Conservation (phyloP, 306 rosid genomes). For the Gastrolobium bilobum region DNA sequence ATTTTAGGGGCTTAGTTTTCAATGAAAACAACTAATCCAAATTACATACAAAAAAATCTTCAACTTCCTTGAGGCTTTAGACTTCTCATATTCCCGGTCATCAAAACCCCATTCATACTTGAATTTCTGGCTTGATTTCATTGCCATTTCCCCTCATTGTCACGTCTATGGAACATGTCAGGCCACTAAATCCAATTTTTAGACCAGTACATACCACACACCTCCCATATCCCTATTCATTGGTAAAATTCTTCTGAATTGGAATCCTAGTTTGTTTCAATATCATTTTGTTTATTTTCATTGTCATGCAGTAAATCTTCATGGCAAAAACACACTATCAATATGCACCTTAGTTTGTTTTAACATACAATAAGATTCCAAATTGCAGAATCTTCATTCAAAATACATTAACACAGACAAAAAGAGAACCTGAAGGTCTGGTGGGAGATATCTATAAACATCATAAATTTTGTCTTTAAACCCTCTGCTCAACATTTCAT, state of each 20-base stretch:
- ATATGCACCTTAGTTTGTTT: neutral
- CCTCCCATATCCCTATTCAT: conserved; percentile 1
- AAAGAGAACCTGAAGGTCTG: conserved; percentile 93
- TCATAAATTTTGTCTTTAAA: conserved; percentile 99
- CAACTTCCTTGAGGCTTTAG: neutral
- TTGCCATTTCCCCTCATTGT: neutral
- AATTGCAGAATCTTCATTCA: conserved; percentile 11
- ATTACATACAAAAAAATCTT: neutral
- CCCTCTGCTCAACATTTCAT: conserved; percentile 99
- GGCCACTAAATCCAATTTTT: conserved; percentile 6
- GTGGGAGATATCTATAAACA: conserved; percentile 97
- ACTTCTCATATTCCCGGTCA: neutral
- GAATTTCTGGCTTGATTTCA: neutral
- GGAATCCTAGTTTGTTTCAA: neutral
- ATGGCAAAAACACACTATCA: neutral
- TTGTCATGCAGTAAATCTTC: neutral
- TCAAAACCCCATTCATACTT: neutral
- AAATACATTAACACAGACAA: neutral
- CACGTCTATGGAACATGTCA: neutral
- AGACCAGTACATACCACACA: neutral
- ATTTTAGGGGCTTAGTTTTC: neutral
- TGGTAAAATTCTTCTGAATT: neutral
- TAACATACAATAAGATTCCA: neutral
- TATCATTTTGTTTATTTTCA: neutral
- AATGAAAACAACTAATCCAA: conserved; percentile 1